Evolutionary conservation across 805 yeast genomes (phyloP).

Genomic region (Nematodospora valgi): DNA sequence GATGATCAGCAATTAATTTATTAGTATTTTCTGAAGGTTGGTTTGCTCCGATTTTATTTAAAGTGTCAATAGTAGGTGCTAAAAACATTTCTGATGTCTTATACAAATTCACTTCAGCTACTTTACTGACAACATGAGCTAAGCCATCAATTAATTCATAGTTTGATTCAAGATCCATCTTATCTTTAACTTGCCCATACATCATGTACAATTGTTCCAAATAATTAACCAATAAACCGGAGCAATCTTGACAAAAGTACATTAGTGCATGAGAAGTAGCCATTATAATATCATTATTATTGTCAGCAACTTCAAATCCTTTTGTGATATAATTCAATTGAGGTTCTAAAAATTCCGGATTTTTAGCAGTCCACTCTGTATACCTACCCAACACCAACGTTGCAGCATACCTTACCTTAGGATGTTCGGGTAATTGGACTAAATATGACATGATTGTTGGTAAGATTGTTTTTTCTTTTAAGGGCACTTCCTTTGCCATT

Average conservation of each 20-base stretch:
- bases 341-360: constrained; percentile 76
- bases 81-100: constrained; percentile 60
- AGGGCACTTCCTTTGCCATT: constrained; percentile 87
- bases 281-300: constrained; percentile 50
- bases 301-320: constrained; percentile 50
- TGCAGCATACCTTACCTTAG: constrained; percentile 86
- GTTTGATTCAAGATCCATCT: constrained; percentile 63
- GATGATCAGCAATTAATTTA: constrained; percentile 57
- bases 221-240: constrained; percentile 57
- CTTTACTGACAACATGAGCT: constrained; percentile 72
- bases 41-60: constrained; percentile 23
- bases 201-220: constrained; percentile 74
- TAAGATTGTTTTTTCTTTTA: constrained; percentile 59
- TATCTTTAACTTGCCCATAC: constrained; percentile 51
- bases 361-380: constrained; percentile 89
- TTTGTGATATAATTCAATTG: constrained; percentile 80
- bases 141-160: constrained; percentile 87
- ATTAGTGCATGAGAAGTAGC: constrained; percentile 93
- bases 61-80: constrained; percentile 55
- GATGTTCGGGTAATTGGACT: constrained; percentile 75
- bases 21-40: constrained; percentile 24
- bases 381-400: constrained; percentile 93
- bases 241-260: constrained; percentile 93
- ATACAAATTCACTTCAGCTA: constrained; percentile 50
- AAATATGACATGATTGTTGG: constrained; percentile 74